phyloP scores from a whole-genome alignment of 2,329 filamentous ascomycete genomes.

The Metarhizium sp. region DNA sequence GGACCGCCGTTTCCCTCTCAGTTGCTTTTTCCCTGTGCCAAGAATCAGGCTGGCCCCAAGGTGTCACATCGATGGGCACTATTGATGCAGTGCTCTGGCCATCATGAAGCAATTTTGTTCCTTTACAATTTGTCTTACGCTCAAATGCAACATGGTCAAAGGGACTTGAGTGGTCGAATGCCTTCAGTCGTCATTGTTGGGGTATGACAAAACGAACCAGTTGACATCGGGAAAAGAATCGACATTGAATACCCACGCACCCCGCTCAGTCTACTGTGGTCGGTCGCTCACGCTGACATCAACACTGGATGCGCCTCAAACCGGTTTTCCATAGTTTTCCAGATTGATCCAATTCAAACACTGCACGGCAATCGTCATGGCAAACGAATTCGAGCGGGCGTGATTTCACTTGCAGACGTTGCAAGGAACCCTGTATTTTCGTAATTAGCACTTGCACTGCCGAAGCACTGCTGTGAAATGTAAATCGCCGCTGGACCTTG shows the following conservation, averaged over 20 bases:
- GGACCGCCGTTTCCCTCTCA: no score
- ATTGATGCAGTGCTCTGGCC: background rate
- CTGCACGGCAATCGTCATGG: background rate
- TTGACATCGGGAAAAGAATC: background rate
- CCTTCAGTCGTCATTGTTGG: background rate
- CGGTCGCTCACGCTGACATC: background rate
- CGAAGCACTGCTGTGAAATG: background rate
- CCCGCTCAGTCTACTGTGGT: no score
- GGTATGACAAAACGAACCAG: background rate
- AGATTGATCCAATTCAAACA: background rate
- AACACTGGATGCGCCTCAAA: background rate
- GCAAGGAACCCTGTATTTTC: no score
- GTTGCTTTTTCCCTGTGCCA: background rate
- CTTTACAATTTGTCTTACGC: background rate
- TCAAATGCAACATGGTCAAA: background rate
- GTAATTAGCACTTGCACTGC: no score
- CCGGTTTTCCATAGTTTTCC: background rate
- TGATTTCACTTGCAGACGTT: background rate
- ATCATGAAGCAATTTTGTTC: background rate
- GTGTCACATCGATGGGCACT: background rate
- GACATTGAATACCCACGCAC: background rate
- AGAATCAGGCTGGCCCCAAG: background rate
- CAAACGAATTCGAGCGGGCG: background rate
- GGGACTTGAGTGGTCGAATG: background rate
- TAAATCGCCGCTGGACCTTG: no score